Base-by-base conservation (phyloP, 805 yeast genomes). In the Yarrowia porcina region DNA sequence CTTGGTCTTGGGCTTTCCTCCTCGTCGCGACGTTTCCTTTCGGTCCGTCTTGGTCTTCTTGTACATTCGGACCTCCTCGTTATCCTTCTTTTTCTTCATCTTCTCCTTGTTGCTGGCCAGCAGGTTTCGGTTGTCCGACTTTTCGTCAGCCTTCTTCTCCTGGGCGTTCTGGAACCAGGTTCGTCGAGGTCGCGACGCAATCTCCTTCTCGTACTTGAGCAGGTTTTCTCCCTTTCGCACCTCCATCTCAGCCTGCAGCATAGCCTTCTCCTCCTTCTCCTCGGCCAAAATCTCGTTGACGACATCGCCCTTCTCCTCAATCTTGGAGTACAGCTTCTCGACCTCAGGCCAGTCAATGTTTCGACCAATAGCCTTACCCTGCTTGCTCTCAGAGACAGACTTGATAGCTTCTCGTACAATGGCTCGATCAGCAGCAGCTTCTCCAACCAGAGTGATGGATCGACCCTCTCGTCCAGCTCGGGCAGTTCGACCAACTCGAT, bases 401-500 rank as follows among this genome's bases (percentile, higher is more conserved):
- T 85, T 88, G 68, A 94, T 85, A 3, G 96, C 96, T 17, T 85
- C 90, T 72, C 89, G 91, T n/a, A 94, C 98, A 68, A 94, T 90
- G 52, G 81, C 77, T 75, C 99, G 85, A 67, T 94, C 99, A 64
- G 81, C 83, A n/a, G 90, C 79, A 0, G 89, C 79, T 73, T 94
- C 99, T 17, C 98, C 97, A 13, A 94, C 99, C 75, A 94, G 85
- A 2, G 97, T 87, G 41, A 94, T 87, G 47, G 97, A 89, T 63
- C 83, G 83, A 82, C 99, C 99, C 61, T 89, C 90, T 76, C 98
- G 84, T 20, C 98, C 98, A 59, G 97, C 99, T 83, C 99, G 90
- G 10, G 99, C 99, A 63, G 98, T 94, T 82, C 99, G 89, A 76
- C 99, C 99, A 65, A 94, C 97, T 80, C 99, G 88, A 77, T 94